Evolutionary conservation across 2,329 filamentous ascomycete genomes (phyloP).

Genomic region (Berkeleyomyces basicola): DNA sequence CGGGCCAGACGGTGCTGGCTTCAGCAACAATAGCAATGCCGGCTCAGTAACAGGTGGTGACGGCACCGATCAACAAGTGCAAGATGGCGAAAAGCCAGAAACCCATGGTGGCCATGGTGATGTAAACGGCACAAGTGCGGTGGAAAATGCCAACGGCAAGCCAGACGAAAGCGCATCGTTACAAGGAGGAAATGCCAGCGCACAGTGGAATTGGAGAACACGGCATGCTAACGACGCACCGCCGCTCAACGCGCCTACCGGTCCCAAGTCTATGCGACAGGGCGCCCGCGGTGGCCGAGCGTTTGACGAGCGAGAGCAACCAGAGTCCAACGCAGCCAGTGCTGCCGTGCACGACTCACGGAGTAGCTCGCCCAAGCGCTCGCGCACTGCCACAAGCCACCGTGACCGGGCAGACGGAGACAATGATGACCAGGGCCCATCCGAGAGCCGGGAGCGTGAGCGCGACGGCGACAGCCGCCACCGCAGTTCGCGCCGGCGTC

Average conservation of each 20-base stretch:
- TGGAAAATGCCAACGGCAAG: slow-evolving; percentile 4
- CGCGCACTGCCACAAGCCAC: slow-evolving; percentile 16
- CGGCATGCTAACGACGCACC: slow-evolving; percentile 15
- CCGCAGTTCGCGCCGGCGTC: slow-evolving; percentile 13
- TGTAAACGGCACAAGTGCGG: background rate
- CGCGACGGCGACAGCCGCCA: slow-evolving; percentile 13
- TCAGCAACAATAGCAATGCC: slow-evolving; percentile 6
- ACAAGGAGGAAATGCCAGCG: background rate
- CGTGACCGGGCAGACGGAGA: slow-evolving; percentile 1
- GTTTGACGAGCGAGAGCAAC: slow-evolving; percentile 23
- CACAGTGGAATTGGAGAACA: slow-evolving; percentile 3
- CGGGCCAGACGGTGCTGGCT: background rate
- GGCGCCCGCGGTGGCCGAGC: slow-evolving; percentile 41
- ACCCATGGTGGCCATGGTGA: background rate
- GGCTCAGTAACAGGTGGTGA: slow-evolving; percentile 10
- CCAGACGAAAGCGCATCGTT: background rate
- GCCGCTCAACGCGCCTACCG: slow-evolving; percentile 65
- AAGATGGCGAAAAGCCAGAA: slow-evolving; percentile 8
- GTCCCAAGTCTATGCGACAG: slow-evolving; percentile 87
- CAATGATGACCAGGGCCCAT: slow-evolving; percentile 8
- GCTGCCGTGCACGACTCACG: slow-evolving; percentile 20
- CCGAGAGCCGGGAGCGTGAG: slow-evolving; percentile 14
- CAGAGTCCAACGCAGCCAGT: slow-evolving; percentile 9
- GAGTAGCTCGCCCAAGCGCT: slow-evolving; percentile 31
- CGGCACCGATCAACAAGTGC: slow-evolving; percentile 13